phyloP scores from a whole-genome alignment of 257 asterid species.

The Nicotiana attenuata region DNA sequence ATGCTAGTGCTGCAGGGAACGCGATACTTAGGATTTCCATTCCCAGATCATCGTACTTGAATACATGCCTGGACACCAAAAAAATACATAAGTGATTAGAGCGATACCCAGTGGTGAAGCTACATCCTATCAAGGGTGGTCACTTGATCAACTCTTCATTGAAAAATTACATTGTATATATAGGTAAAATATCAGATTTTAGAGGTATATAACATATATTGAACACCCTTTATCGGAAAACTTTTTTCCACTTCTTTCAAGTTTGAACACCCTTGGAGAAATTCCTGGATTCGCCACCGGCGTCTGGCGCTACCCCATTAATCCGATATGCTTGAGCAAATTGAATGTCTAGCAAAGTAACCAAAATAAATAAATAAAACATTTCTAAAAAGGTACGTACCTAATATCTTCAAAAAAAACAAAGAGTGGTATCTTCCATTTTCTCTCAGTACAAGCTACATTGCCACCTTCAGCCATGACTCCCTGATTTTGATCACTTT shows the following conservation, averaged over 20 bases:
- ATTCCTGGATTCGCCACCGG: no score
- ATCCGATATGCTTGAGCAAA: background rate
- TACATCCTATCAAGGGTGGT: no score
- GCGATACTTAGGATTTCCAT: constrained; percentile 70
- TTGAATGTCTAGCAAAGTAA: background rate
- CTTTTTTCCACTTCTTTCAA: no score
- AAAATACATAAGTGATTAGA: background rate
- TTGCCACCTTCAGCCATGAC: constrained; percentile 45
- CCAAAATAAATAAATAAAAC: background rate
- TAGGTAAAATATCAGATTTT: no score
- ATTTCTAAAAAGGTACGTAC: constrained; percentile 21
- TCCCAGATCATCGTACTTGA: constrained; percentile 71
- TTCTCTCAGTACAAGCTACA: constrained; percentile 16
- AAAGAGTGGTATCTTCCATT: constrained; percentile 51
- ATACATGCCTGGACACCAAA: constrained; percentile 35
- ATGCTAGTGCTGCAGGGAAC: constrained; percentile 84
- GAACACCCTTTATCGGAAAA: no score
- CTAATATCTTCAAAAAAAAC: constrained; percentile 66
- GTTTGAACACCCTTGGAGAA: no score
- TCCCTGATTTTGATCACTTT: background rate
- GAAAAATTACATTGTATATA: no score
- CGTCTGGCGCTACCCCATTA: background rate
- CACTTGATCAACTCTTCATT: no score
- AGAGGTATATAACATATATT: no score
- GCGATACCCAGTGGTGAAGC: background rate